A percentile compares a stretch with the other conserved stretches of the same genome.
phyloP scores from a whole-genome alignment of 306 rosid species.

The Psophocarpus tetragonolobus region DNA sequence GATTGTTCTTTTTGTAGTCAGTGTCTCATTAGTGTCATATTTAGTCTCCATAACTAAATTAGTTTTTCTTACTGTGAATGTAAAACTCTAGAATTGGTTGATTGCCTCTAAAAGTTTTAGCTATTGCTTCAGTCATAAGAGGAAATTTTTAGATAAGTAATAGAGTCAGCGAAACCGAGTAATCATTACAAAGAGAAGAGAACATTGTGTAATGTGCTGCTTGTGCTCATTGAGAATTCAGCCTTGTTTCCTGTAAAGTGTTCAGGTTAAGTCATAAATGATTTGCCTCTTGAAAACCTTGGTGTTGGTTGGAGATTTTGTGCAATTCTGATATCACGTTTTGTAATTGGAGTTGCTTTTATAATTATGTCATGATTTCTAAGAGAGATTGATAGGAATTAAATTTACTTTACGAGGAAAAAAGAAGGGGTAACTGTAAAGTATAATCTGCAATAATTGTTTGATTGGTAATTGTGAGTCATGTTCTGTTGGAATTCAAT shows the following conservation, averaged over 20 bases:
- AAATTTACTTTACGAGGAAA: neutral
- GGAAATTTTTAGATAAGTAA: neutral
- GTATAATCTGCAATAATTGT: neutral
- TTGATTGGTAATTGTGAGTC: neutral
- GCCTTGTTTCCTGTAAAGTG: slow-evolving; percentile 6
- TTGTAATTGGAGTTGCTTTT: neutral
- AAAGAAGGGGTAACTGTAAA: neutral
- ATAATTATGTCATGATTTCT: neutral
- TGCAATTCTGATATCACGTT: neutral
- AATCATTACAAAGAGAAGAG: slow-evolving; percentile 14
- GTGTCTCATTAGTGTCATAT: neutral
- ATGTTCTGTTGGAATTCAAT: neutral
- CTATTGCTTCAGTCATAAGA: neutral
- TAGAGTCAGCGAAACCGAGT: neutral
- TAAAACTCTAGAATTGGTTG: slow-evolving; percentile 11
- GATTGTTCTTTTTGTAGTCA: neutral
- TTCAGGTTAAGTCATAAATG: neutral
- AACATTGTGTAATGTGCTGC: neutral
- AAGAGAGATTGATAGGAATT: neutral
- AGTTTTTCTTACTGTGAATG: slow-evolving; percentile 3
- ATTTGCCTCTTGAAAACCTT: slow-evolving; percentile 7
- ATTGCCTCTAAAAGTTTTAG: neutral
- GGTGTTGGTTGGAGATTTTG: neutral
- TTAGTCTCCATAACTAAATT: neutral
- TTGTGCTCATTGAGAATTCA: slow-evolving; percentile 4